phyloP scores from a whole-genome alignment of 805 yeast genomes.

The Metschnikowia drakensbergensis region DNA sequence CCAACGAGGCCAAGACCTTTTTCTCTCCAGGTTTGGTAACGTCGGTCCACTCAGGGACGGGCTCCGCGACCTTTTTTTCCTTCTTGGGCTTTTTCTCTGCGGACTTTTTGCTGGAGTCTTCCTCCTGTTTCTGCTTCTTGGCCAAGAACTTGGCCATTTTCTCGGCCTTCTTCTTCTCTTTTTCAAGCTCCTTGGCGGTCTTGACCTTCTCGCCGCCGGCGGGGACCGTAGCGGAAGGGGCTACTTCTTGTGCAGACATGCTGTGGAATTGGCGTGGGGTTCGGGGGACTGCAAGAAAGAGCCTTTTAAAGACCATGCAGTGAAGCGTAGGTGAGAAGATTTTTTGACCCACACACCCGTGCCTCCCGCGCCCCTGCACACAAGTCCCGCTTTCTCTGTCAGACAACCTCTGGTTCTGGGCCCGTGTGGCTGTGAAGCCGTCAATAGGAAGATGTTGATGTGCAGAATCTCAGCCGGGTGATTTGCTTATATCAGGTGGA shows the following conservation, averaged over 20 bases:
- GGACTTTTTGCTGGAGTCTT: slow-evolving; percentile 39
- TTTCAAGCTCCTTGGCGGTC: slow-evolving; percentile 77
- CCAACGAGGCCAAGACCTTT: slow-evolving; percentile 80
- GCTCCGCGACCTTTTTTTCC: slow-evolving; percentile 64
- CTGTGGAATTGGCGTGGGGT: slow-evolving; percentile 7
- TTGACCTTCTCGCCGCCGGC: slow-evolving; percentile 32
- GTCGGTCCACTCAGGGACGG: slow-evolving; percentile 83
- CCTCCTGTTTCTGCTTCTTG: slow-evolving; percentile 57
- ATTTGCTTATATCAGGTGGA: too few species aligned
- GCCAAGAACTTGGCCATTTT: slow-evolving; percentile 85
- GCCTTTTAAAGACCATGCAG: slow-evolving; percentile 17
- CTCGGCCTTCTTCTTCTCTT: slow-evolving; percentile 85
- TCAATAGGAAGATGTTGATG: too few species aligned
- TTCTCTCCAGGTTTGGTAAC: slow-evolving; percentile 85
- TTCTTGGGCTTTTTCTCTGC: slow-evolving; percentile 59
- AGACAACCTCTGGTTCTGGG: too few species aligned
- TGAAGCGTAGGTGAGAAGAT: slow-evolving; percentile 1
- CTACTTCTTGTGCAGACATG: slow-evolving; percentile 15
- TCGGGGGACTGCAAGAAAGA: slow-evolving; percentile 8
- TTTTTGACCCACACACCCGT: slow-evolving; percentile 10
- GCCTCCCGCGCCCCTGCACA: slow-evolving; percentile 1
- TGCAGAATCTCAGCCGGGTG: too few species aligned
- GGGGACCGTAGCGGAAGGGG: not conserved
- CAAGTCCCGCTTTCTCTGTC: too few species aligned
- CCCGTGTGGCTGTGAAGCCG: too few species aligned